Base-by-base conservation (phyloP, 164 flowering plant species). In the Aristolochia contorta region DNA sequence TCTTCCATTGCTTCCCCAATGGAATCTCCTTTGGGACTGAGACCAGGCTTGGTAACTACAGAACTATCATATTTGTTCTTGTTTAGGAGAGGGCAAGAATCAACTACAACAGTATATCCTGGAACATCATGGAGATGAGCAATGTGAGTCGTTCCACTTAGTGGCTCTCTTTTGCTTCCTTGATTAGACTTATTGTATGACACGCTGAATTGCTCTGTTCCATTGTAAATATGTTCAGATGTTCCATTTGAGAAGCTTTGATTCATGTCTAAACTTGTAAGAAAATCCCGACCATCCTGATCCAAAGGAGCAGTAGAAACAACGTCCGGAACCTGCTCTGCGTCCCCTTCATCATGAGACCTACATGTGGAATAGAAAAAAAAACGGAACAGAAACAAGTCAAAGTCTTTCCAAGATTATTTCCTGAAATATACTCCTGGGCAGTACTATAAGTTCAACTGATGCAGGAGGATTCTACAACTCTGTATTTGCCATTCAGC, bases 111-210 rank as follows among this genome's bases (percentile, higher is more conserved):
- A 33, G 86, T 66, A 67, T 72, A 84, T 48, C 77, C 91, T 57
- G 86, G 72, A 64, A 78, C 77, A 59, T 75, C 83, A 60, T 76
- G 74, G 57, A 78, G 78, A 67, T 82, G 67, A 59, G 89, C 79
- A 47, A 83, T 62, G 56, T 79, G 82, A 18, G 75, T 76, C 55
- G 69, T 77, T 57, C 77, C 84, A 68, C 61, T 76, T 33, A 61
- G 54, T 56, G 68, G 72, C 53, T 76, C 79, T 23, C 68, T 62
- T 47, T 58, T 62, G 65, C 70, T 73, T 66, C 67, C 59, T 60
- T 68, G 77, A 56, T 66, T 70, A 59, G 76, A 64, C 70, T 72
- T 79, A 58, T 81, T 60, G 68, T 76, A 84, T 8, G 75, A 84
- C 71, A 81, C 50, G 56, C 77, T 84, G 70, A 79, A 77, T 57